Base-by-base conservation (phyloP, 2,329 filamentous ascomycete species). In the Penicillium aurantiogriseum region DNA sequence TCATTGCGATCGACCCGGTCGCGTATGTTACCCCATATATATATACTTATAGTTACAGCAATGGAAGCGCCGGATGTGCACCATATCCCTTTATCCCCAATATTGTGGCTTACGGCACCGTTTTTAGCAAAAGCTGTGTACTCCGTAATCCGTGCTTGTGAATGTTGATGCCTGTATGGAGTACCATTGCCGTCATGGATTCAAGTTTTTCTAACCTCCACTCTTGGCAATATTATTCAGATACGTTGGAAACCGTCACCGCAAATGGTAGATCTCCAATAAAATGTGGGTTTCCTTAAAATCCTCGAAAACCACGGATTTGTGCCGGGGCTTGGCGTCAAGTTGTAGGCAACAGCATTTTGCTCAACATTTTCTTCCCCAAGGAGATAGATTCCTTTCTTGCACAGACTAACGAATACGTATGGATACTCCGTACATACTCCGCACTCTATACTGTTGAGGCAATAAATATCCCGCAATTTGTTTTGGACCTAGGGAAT, bases 261-360 rank as follows among this genome's bases (percentile, higher is more conserved):
- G 33, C 13, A 40, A 42, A 38, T 27, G 31, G 31, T 33, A 6
- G 49, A 44, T 51, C 46, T 49, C 23, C 48, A 45, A 27, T 45
- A 17, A 27, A 36, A 36, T 36, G 29, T 45, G 39, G 50, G 23
- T 27, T 25, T 21, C 17, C 21, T 21, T 46, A 5, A 23, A 36
- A 17, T 48, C 15, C 4, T 33, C 13, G 13, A 33, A 33, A 33
- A 33, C 39, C 10, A n/a, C 9, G 15, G 45, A 35, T 35, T 35
- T 10, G 27, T 5, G n/a, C 36, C 25, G 29, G 36, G 51, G 9
- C 48, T 51, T 54, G 56, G 58, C 47, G 27, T 27, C 11, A 29
- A 49, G 4, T 45, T 23, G 51, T 54, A 66, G 63, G 63, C 63
- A 66, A 56, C 63, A 66, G 46, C 47, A 62, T 65, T 64, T 59